Percentiles rank a stretch among this genome's conserved stretches.
phyloP scores from a whole-genome alignment of 2,329 filamentous ascomycete species.

The Dactylellina leptospora region DNA sequence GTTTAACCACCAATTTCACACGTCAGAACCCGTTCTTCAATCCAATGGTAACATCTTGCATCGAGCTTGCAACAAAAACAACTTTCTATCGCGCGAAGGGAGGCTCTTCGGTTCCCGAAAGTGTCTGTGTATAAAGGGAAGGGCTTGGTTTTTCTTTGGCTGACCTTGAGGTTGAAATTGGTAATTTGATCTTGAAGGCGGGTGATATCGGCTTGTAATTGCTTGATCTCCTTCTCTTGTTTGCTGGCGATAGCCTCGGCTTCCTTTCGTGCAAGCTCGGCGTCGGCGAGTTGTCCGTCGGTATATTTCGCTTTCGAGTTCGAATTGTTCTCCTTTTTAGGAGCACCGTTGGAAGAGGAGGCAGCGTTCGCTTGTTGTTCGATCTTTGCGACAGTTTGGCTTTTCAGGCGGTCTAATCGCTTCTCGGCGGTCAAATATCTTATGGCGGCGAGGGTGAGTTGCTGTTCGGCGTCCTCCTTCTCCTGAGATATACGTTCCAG shows the following conservation, averaged over 20 bases:
- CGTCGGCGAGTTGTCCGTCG: constrained; percentile 70
- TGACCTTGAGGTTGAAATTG: constrained; percentile 66
- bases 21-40: constrained; percentile 52
- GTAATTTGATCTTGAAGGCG: constrained; percentile 80
- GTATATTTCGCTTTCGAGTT: constrained; percentile 67
- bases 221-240: constrained; percentile 87
- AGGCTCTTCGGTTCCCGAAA: constrained; percentile 49
- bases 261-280: constrained; percentile 80
- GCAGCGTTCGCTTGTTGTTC: constrained; percentile 79
- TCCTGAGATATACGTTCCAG: constrained; percentile 78
- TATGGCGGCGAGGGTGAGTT: constrained; percentile 85
- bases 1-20: constrained; percentile 57
- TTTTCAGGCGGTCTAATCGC: constrained; percentile 88
- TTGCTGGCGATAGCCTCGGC: constrained; percentile 78
- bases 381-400: constrained; percentile 86
- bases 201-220: constrained; percentile 79
- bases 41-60: constrained; percentile 34
- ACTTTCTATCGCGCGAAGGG: constrained; percentile 52
- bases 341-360: constrained; percentile 63
- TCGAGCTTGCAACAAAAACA: constrained; percentile 38
- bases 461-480: constrained; percentile 84
- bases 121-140: constrained; percentile 48
- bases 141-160: constrained; percentile 49
- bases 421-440: constrained; percentile 96
- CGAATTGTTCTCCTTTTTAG: constrained; percentile 58